Evolutionary conservation across 2,329 filamentous ascomycete genomes (phyloP).

Genomic region (Sporothrix pallida): DNA sequence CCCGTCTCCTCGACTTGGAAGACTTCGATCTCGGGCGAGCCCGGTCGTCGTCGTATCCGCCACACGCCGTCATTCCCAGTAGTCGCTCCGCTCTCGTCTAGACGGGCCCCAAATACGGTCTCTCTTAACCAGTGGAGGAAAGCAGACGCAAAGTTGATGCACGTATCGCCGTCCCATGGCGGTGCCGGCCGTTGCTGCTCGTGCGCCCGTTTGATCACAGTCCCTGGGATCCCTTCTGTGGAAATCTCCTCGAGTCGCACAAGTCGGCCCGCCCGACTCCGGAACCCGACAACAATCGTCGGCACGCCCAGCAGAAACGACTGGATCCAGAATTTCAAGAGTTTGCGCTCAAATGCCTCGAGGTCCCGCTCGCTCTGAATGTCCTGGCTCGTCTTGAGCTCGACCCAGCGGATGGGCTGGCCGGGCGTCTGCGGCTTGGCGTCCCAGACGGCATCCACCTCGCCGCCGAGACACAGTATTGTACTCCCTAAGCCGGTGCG

Average conservation of each 20-base stretch:
- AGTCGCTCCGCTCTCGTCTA: conserved; percentile 38
- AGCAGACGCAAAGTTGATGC: conserved; percentile 83
- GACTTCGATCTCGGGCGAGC: conserved; percentile 71
- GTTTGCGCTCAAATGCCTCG: conserved; percentile 82
- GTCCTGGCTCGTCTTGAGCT: conserved; percentile 87
- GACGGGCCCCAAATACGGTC: conserved; percentile 49
- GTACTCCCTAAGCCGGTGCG: conserved; percentile 82
- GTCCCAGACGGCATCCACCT: conserved; percentile 93
- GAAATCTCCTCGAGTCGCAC: conserved; percentile 76
- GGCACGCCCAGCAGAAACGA: conserved; percentile 93
- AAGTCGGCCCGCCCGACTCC: conserved; percentile 73
- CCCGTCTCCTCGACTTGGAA: conserved; percentile 75
- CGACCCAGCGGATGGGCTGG: conserved; percentile 85
- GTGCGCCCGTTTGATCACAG: conserved; percentile 47
- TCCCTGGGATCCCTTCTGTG: conserved; percentile 77
- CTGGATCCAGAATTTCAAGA: conserved; percentile 96
- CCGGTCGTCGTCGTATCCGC: conserved; percentile 72
- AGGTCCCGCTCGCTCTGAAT: conserved; percentile 71
- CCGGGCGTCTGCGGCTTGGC: conserved; percentile 70
- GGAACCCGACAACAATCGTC: conserved; percentile 88
- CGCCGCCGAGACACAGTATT: conserved; percentile 81
- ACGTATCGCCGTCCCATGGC: conserved; percentile 87
- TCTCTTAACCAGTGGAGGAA: conserved; percentile 76
- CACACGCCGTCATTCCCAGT: conserved; percentile 67
- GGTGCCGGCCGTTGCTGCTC: neutral